These are phyloP conservation scores for Boletus vinaceobasis DNA, from an alignment of 768 basidiomycete species.

Conservation along the genomic window DNA sequence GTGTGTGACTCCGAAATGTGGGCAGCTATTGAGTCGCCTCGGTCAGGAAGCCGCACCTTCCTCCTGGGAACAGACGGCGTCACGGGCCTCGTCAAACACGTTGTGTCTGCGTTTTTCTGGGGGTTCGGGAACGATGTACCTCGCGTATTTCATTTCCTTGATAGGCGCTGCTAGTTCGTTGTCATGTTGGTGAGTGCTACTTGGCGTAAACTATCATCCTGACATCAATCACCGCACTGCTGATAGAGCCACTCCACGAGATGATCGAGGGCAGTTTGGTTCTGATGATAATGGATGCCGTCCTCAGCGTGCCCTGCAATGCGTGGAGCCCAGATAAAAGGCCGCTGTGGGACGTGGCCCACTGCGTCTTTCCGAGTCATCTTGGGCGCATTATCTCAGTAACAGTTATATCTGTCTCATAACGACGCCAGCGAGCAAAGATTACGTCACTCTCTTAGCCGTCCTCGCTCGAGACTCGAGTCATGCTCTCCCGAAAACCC, in stretches of 20 bases:
- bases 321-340: conserved; percentile 20
- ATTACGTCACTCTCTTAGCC: conserved; percentile 12
- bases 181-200: conserved; percentile 2
- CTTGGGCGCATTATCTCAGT: not conserved
- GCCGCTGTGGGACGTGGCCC: not conserved
- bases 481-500: conserved; percentile 35
- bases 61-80: conserved; percentile 14
- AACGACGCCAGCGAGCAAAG: not conserved
- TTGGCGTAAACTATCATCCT: conserved; percentile 4
- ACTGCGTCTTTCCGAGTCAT: not conserved
- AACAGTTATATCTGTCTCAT: not conserved
- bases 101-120: conserved; percentile 14
- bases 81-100: conserved; percentile 20
- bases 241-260: conserved; percentile 4
- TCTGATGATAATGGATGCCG: conserved; percentile 5
- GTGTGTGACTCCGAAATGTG: conserved; percentile 9
- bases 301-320: not conserved
- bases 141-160: conserved; percentile 23
- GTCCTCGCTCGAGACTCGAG: not conserved
- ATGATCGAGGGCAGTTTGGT: not conserved
- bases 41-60: conserved; percentile 8
- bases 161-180: conserved; percentile 1
- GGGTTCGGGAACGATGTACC: not conserved
- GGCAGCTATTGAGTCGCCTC: not conserved
- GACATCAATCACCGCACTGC: conserved; percentile 14